Conservation (phyloP, 768 basidiomycete species). For the Suillus alpinus region DNA sequence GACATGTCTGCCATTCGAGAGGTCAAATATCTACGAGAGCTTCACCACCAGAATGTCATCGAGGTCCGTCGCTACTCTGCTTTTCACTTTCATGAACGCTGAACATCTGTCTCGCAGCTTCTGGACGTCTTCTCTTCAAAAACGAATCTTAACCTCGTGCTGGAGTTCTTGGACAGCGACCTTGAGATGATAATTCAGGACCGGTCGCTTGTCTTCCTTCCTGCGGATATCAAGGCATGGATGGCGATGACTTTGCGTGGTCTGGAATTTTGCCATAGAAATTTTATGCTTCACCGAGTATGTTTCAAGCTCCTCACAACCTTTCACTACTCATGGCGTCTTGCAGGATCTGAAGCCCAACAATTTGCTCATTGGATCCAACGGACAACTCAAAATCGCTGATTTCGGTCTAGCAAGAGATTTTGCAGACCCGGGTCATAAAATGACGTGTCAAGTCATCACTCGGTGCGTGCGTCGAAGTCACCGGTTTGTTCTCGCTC, state of each 20-base stretch:
- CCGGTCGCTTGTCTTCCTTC: constrained; percentile 84
- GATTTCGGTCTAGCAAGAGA: constrained; percentile 99
- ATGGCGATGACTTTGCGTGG: constrained; percentile 98
- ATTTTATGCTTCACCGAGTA: constrained; percentile 91
- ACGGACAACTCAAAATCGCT: constrained; percentile 93
- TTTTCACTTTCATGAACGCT: not conserved
- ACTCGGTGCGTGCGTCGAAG: constrained; percentile 64
- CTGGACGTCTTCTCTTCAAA: constrained; percentile 96
- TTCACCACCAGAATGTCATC: constrained; percentile 93
- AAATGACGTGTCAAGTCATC: constrained; percentile 99
- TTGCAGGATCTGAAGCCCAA: constrained; percentile 95
- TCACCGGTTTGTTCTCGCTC: constrained; percentile 8
- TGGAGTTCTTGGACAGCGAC: constrained; percentile 95
- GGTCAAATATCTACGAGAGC: constrained; percentile 93
- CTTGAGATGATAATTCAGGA: constrained; percentile 97
- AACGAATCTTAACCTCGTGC: constrained; percentile 93
- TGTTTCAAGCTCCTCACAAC: constrained; percentile 17
- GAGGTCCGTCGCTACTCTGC: constrained; percentile 50
- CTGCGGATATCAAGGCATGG: constrained; percentile 98
- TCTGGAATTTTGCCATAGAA: constrained; percentile 96
- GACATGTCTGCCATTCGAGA: constrained; percentile 99
- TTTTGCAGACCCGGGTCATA: constrained; percentile 90
- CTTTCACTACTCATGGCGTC: not conserved
- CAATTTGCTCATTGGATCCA: constrained; percentile 89
- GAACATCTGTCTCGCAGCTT: constrained; percentile 49